A percentile compares a stretch with the other conserved stretches of the same genome.
These are phyloP conservation scores for Sodiomyces alkalinus DNA, from an alignment of 2,329 filamentous ascomycete species.

Conservation along the genomic window DNA sequence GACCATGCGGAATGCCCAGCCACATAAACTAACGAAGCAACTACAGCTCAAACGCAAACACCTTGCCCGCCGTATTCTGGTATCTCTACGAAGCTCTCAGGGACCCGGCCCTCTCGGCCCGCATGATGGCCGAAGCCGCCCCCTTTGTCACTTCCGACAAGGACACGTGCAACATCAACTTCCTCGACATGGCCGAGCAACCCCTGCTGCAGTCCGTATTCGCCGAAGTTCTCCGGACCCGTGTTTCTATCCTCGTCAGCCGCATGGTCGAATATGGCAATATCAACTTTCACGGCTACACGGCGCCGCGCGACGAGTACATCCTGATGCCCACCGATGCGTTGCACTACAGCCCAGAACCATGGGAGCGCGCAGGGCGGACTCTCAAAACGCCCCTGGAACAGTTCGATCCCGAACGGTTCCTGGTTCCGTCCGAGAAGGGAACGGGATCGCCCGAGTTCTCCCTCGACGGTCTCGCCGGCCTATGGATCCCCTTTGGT, in stretches of 20 bases:
- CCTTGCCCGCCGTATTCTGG: conserved; percentile 12
- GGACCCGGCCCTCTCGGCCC: conserved; percentile 7
- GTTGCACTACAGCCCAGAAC: background rate
- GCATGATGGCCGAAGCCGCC: background rate
- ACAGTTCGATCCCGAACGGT: conserved; percentile 12
- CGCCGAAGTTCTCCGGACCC: conserved; percentile 17
- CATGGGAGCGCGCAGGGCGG: background rate
- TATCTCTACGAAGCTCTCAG: conserved; percentile 10
- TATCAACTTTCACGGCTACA: conserved; percentile 11
- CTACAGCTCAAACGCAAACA: conserved; percentile 12
- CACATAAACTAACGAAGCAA: no score
- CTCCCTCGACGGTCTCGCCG: conserved; percentile 12
- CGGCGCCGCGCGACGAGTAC: conserved; percentile 4
- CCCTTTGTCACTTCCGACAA: background rate
- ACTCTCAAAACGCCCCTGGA: conserved; percentile 3
- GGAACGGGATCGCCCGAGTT: conserved; percentile 5
- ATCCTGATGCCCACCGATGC: conserved; percentile 6
- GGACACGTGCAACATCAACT: conserved; percentile 6
- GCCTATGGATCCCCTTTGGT: conserved; percentile 19
- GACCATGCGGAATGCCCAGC: no score
- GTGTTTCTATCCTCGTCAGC: conserved; percentile 9
- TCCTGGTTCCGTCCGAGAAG: conserved; percentile 3
- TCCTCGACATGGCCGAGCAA: conserved; percentile 7
- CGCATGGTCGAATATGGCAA: conserved; percentile 7
- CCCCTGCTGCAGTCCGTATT: conserved; percentile 20